Base-by-base conservation (phyloP, 2,329 filamentous ascomycete genomes). In the Calonectria honghensis region DNA sequence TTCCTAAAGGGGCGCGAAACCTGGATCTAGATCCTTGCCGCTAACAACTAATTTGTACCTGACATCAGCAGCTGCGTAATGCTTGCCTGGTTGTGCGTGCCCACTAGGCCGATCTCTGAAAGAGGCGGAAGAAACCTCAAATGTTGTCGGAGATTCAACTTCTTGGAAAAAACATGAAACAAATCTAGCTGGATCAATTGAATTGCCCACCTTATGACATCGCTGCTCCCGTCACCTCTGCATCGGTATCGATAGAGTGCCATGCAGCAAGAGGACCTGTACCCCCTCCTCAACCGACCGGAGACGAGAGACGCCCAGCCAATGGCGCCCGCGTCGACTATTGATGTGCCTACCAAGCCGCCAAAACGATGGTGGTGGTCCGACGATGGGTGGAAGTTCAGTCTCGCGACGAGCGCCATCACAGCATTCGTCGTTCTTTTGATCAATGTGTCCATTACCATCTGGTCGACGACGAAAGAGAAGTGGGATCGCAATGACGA, bases 341-440 rank as follows among this genome's bases (percentile, higher is more conserved):
- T n/a, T n/a, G 32, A 59, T 24, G 10, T n/a, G 14, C 31, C 54
- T 6, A 3, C 32, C 5, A 37, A 59, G 7, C 20, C 32, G 32
- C 32, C 10, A 11, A 59, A 59, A 24, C 16, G 54, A 37, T 39
- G 20, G 5, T 59, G 31, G 31, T 59, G 54, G 54, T 13, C 54
- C 54, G 54, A 59, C 31, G 54, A 20, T 14, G 65, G 65, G n/a
- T 68, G 65, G 65, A 68, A 68, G 18, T 54, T 68, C 18, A 68
- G 65, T 32, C 48, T 68, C 35, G 31, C 50, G 20, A 51, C 50
- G 32, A 68, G 50, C 18, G 65, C 65, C 4, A 18, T 29, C 20
- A 54, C 35, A 13, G 48, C 65, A 14, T 29, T n/a, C 18, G n/a
- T 20, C 45, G 50, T 68, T 10, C 65, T 68, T 9, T 20, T 68